phyloP scores from a whole-genome alignment of 2,329 filamentous ascomycete genomes.

The Orbilia javanica region DNA sequence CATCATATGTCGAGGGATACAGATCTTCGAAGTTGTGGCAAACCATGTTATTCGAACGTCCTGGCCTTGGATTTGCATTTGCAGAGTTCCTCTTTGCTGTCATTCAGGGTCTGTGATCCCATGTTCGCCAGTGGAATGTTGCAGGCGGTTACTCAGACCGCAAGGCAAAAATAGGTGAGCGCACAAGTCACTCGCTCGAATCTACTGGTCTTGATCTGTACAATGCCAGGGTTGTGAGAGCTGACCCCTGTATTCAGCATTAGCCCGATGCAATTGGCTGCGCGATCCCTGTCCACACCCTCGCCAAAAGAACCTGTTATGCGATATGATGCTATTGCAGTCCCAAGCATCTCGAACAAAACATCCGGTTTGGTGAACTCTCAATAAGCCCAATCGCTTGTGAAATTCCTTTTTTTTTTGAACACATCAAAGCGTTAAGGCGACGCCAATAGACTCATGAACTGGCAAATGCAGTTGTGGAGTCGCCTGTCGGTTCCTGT shows the following conservation, averaged over 20 bases:
- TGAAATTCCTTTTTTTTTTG: conserved; percentile 15
- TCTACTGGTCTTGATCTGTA: conserved; percentile 43
- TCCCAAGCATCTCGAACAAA: conserved; percentile 51
- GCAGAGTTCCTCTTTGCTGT: neutral
- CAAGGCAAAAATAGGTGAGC: conserved; percentile 55
- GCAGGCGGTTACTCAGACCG: conserved; percentile 56
- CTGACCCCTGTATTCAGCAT: conserved; percentile 24
- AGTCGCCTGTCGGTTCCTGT: conserved; percentile 55
- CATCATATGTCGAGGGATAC: neutral
- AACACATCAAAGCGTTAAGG: conserved; percentile 31
- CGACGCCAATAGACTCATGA: conserved; percentile 52
- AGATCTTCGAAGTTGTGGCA: conserved; percentile 45
- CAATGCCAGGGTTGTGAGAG: neutral
- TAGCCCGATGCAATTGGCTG: conserved; percentile 39
- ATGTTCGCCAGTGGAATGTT: conserved; percentile 24
- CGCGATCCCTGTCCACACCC: conserved; percentile 23
- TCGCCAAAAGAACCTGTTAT: conserved; percentile 53
- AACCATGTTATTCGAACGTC: conserved; percentile 26
- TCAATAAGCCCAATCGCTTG: conserved; percentile 29
- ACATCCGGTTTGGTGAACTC: conserved; percentile 40
- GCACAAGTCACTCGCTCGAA: conserved; percentile 48
- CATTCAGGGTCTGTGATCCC: conserved; percentile 23
- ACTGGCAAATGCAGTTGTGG: conserved; percentile 54
- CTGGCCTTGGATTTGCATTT: conserved; percentile 1
- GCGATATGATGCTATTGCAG: conserved; percentile 57